Base-by-base conservation (phyloP, 768 basidiomycete species). In the Suillus americanus region DNA sequence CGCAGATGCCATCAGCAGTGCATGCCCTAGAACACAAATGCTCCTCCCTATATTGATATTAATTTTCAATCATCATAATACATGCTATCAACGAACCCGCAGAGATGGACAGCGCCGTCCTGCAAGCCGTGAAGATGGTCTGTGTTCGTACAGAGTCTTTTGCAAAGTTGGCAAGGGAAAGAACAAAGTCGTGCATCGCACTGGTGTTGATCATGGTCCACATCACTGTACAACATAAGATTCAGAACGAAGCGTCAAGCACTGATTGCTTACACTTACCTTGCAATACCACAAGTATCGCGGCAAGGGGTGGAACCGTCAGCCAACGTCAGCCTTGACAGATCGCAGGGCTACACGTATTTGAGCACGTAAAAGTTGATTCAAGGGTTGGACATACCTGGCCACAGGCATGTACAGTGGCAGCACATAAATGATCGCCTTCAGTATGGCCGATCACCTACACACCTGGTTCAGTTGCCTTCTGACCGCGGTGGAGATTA, bases 121-220 rank as follows among this genome's bases (percentile, higher is more conserved):
- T 79, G 69, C 4, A 86, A 74, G 0, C 80, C 85, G 61, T 88
- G 87, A 56, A 88, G 75, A 74, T 88, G 87, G 64, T 84, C 72
- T 28, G 69, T 67, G 51, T 75, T 67, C 2, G 79, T 73, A 65
- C 87, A 89, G 25, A 85, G 74, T 16, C 86, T 78, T 65, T 79
- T 83, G 69, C 88, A 89, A 5, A 89, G 71, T 61, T 83, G 77
- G 66, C 87, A 89, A 5, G 71, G 65, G 12, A 85, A 66, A 0
- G 87, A 86, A 67, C 88, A 89, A 43, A 82, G 78, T 18, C 81
- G 74, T 33, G 80, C 74, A 45, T 85, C 81, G 65, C 88, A 89
- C 45, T 71, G 70, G 72, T 89, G 87, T 3, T 74, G 67, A 3
- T 68, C 64, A 67, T 89, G 87, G 8, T 71, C 69, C 43, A 77